Percentiles rank a stretch among this genome's conserved stretches.
Evolutionary conservation across 2,329 filamentous ascomycete genomes (phyloP).

Genomic region (Bipolaris bicolor): DNA sequence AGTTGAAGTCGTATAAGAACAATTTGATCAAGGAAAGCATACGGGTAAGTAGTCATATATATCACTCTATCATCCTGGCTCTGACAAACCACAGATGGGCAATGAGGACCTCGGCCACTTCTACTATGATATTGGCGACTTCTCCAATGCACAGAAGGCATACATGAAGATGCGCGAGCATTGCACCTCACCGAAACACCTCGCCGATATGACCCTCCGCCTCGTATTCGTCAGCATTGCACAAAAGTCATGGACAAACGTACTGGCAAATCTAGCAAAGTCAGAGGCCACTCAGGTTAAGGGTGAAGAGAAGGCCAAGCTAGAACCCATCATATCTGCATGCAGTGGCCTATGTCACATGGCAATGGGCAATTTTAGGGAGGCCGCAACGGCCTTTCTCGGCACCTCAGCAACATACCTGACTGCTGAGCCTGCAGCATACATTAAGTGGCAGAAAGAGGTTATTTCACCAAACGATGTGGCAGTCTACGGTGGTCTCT

Average conservation of each 20-base stretch:
- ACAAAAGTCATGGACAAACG: conserved; percentile 76
- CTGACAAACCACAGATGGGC: conserved; percentile 71
- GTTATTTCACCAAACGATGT: conserved; percentile 85
- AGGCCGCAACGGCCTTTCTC: conserved; percentile 76
- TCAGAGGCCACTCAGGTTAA: conserved; percentile 60
- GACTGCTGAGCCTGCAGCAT: conserved; percentile 50
- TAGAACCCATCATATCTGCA: conserved; percentile 68
- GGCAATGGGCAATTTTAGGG: conserved; percentile 61
- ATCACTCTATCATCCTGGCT: not conserved
- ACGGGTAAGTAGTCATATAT: conserved; percentile 61
- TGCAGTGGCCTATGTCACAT: conserved; percentile 68
- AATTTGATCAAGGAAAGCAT: conserved; percentile 98
- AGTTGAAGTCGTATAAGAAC: conserved; percentile 93
- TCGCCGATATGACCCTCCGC: conserved; percentile 80
- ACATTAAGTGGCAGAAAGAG: conserved; percentile 67
- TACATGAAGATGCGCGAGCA: conserved; percentile 90
- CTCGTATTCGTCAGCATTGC: conserved; percentile 78
- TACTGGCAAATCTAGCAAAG: conserved; percentile 66
- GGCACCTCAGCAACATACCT: conserved; percentile 61
- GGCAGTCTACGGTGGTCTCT: conserved; percentile 87
- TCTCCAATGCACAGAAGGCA: conserved; percentile 73
- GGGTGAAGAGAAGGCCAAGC: conserved; percentile 63
- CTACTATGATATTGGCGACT: conserved; percentile 77
- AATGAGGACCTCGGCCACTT: conserved; percentile 90
- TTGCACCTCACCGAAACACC: conserved; percentile 81